Conservation (phyloP, 176 grass and related monocot genomes). For the Elaeis guineensis region DNA sequence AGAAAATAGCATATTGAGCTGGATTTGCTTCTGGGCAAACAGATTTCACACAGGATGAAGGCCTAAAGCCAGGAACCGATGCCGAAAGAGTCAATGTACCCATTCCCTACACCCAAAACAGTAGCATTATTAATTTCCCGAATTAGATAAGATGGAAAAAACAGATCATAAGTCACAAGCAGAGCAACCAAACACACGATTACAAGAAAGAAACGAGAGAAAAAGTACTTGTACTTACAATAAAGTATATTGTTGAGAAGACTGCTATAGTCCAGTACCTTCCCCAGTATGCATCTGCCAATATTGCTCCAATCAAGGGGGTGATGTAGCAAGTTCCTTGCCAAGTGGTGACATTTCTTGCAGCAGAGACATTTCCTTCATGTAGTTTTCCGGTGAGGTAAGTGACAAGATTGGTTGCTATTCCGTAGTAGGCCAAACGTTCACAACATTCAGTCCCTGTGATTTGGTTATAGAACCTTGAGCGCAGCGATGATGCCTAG, state of each 20-base stretch:
- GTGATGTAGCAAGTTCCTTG: slow-evolving; percentile 92
- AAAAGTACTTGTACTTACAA: slow-evolving; percentile 40
- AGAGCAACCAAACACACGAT: too few relatives aligned
- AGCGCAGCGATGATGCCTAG: too few relatives aligned
- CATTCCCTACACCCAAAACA: slow-evolving; percentile 52
- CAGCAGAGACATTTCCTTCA: slow-evolving; percentile 69
- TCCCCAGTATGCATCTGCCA: slow-evolving; percentile 84
- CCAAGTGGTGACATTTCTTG: slow-evolving; percentile 81
- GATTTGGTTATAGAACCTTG: slow-evolving; percentile 2
- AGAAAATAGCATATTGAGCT: slow-evolving; percentile 55
- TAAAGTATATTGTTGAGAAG: slow-evolving; percentile 70
- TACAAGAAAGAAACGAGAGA: too few relatives aligned
- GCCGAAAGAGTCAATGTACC: slow-evolving; percentile 58
- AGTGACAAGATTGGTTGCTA: slow-evolving; percentile 66
- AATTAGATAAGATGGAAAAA: not conserved
- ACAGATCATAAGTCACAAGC: too few relatives aligned
- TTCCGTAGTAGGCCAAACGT: slow-evolving; percentile 84
- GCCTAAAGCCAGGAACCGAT: slow-evolving; percentile 50
- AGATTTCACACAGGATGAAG: slow-evolving; percentile 31
- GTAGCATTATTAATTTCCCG: slow-evolving; percentile 4
- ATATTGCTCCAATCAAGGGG: slow-evolving; percentile 65
- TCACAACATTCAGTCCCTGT: slow-evolving; percentile 80
- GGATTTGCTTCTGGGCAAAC: slow-evolving; percentile 44
- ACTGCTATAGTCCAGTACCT: slow-evolving; percentile 67
- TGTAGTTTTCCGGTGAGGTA: slow-evolving; percentile 65